Base-by-base conservation (phyloP, 306 rosid genomes). In the Sindora glabra region DNA sequence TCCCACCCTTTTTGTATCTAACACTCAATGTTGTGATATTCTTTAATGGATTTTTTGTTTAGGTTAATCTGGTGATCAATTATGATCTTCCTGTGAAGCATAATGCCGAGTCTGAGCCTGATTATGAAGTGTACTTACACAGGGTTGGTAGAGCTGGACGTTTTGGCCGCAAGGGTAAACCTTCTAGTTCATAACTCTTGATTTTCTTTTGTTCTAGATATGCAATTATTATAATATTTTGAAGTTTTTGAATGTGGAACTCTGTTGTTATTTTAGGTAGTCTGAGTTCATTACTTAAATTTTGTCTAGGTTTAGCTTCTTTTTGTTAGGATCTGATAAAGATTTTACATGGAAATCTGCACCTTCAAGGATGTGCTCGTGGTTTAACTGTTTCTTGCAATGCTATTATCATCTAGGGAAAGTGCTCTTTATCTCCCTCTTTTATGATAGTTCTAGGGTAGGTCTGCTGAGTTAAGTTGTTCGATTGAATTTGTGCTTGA, bases 121-220 rank as follows among this genome's bases (percentile, higher is more conserved):
- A 90, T 51, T 86, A 36, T 49, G 95, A 90, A 78, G 95, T 86
- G 48, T 90, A 90, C 66, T 70, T 90, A 56, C 97, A 90, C 48
- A 77, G 97, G 62, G 81, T 90, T 60, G 97, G 97, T 49, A 69
- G 97, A 65, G 94, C 97, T 13, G 97, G 95, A 47, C 90, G 95
- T 34, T 90, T 90, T 53, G 97, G 97, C 38, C 89, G 87, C 67
- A 89, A 86, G 79, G 95, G 97, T 89, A 66, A n/a, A 69, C 78
- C 52, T 72, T 54, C 46, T 33, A 19, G 41, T 59, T 25, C 30
- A 32, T 27, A n/a, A 11, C 44, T 11, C 11, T 36, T 50, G 41
- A 10, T 48, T 58, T 41, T 8, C 24, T 24, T 16, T 14, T n/a
- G n/a, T 62, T 38, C 24, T 9, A 25, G 25, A 40, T 62, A 6